These are phyloP conservation scores for Prosopis cineraria DNA, from an alignment of 306 rosid species.

Conservation along the genomic window DNA sequence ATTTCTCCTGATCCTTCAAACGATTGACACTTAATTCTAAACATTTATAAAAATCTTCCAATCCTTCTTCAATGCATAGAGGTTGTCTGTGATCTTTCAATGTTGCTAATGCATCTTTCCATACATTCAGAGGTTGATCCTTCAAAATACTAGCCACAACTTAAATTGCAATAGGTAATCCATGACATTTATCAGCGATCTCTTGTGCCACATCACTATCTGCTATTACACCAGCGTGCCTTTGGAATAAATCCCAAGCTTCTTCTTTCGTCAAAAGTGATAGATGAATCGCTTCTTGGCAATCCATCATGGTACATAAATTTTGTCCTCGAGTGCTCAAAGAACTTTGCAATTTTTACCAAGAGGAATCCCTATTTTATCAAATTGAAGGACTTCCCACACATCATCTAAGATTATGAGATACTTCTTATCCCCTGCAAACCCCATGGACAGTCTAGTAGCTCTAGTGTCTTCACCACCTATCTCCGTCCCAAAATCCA, in stretches of 20 bases:
- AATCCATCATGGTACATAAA: not conserved
- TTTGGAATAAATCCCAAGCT: not conserved
- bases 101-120: not conserved
- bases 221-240: not conserved
- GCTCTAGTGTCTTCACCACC: not conserved
- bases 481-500: not conserved
- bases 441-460: not conserved
- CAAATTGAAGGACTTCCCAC: not conserved
- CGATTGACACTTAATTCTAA: not conserved
- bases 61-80: not conserved
- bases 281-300: not conserved
- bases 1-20: not conserved
- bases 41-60: not conserved
- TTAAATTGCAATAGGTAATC: conserved; percentile 8
- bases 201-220: not conserved
- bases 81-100: not conserved
- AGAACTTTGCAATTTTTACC: not conserved
- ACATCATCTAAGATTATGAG: conserved; percentile 15
- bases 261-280: not conserved
- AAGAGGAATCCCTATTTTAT: not conserved
- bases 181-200: not conserved
- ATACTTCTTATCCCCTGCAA: not conserved
- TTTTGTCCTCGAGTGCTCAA: not conserved
- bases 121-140: not conserved
- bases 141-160: too few species aligned